These are phyloP conservation scores for Eustoma russellianum DNA, from an alignment of 257 asterid genomes.

Conservation along the genomic window DNA sequence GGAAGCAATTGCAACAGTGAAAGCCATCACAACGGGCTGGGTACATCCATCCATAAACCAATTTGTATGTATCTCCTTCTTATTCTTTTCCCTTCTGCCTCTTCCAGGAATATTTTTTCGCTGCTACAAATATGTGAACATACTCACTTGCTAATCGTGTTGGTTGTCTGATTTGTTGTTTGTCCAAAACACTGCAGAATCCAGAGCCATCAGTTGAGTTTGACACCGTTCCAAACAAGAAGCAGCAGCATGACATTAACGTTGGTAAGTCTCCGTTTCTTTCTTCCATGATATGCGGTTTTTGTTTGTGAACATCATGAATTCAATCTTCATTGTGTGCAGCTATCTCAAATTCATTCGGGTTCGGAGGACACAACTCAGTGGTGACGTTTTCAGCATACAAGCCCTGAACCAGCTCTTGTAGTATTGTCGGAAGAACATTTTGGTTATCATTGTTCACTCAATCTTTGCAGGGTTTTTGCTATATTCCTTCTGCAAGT, in stretches of 20 bases:
- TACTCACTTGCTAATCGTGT: too few relatives aligned
- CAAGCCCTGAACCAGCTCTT: constrained; percentile 42
- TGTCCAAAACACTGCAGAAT: constrained; percentile 34
- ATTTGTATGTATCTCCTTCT: constrained; percentile 36
- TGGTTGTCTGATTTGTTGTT: background rate
- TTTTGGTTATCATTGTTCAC: background rate
- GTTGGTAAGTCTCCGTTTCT: constrained; percentile 79
- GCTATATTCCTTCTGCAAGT: background rate
- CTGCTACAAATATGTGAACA: too few relatives aligned
- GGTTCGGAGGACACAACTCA: constrained; percentile 87
- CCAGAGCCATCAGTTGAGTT: constrained; percentile 84
- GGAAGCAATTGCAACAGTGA: constrained; percentile 87
- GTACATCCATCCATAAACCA: constrained; percentile 87
- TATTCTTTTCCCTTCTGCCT: background rate
- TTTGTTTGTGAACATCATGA: background rate
- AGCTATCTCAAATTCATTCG: constrained; percentile 79
- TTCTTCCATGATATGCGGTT: background rate
- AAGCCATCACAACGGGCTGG: constrained; percentile 92
- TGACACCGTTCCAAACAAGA: constrained; percentile 68
- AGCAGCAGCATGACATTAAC: constrained; percentile 72
- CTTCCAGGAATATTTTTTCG: background rate
- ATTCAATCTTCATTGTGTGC: constrained; percentile 16
- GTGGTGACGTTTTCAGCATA: constrained; percentile 64
- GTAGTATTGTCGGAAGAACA: constrained; percentile 1
- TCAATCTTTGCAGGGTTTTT: background rate